These are phyloP conservation scores for Alternaria solani DNA, from an alignment of 2,329 filamentous ascomycete genomes.

Conservation along the genomic window DNA sequence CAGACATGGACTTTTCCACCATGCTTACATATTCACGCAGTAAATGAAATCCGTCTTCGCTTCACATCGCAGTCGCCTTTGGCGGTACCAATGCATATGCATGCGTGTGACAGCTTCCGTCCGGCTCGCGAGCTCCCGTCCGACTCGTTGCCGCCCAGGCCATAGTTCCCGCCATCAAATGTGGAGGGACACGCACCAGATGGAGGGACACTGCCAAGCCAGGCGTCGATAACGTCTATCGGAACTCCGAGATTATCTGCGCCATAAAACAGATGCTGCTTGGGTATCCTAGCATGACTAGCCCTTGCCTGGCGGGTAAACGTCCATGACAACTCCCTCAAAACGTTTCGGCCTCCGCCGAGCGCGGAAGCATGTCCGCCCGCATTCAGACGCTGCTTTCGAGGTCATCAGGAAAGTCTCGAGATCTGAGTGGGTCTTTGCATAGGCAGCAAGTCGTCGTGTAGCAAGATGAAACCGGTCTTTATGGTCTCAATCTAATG, in stretches of 20 bases:
- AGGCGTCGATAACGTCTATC: constrained; percentile 15
- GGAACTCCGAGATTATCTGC: constrained; percentile 8
- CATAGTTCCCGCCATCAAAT: constrained; percentile 9
- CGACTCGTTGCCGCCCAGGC: background rate
- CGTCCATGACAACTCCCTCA: background rate
- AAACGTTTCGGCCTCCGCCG: background rate
- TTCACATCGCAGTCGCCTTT: background rate
- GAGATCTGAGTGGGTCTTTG: background rate
- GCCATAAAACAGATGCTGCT: constrained; percentile 1
- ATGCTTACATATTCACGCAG: background rate
- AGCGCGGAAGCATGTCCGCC: background rate
- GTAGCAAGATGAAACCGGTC: background rate
- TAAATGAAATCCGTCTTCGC: background rate
- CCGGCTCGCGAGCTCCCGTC: background rate
- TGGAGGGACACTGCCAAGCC: background rate
- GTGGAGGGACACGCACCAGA: background rate
- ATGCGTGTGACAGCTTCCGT: background rate
- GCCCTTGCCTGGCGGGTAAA: background rate
- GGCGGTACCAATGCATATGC: background rate
- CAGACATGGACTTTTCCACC: background rate
- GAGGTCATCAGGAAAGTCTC: background rate
- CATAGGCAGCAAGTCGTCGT: background rate
- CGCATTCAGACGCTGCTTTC: background rate
- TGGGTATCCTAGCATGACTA: background rate
- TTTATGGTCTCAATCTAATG: background rate